Base-by-base conservation (phyloP, 2,329 filamentous ascomycete genomes). In the Diaporthe sp. region DNA sequence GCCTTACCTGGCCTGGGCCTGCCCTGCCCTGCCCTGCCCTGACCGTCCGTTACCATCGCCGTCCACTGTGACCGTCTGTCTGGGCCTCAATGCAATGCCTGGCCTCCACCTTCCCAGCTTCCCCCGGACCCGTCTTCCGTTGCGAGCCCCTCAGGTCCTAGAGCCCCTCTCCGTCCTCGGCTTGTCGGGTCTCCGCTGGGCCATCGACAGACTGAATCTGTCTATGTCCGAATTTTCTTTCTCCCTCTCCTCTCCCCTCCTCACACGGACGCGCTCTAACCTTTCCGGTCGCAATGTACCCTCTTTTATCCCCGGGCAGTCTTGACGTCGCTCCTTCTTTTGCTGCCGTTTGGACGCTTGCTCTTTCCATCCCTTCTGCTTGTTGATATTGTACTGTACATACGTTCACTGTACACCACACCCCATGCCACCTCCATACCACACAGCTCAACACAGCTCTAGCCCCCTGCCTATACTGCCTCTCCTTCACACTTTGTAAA, bases 151-250 rank as follows among this genome's bases (percentile, higher is more conserved):
- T 73, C 71, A 63, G 61, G 42, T 55, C 61, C 49, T 20, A 44
- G 51, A 34, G 49, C 71, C 71, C 71, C 71, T 73, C 71, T 73
- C 71, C 71, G 58, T 73, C 71, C 71, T 73, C 71, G 71, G 71
- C 71, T 73, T 65, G 61, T 65, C 58, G 58, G 58, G 58, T 57
- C 58, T 73, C 47, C 58, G 60, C 55, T 42, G 47, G 31, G 49
- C 34, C 42, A 44, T 73, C 61, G 71, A 73, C 71, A 65, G 57
- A 73, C 53, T 70, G 65, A 31, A 53, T 53, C 57, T 55, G 58
- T 73, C 58, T 73, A 42, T 55, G 58, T 73, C 55, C 34, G 71
- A 65, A 31, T 65, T 65, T 73, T 73, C 71, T 53, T 25, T 22
- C 34, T 55, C 65, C 49, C 65, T 70, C 65, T 31, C 49, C 47